Conservation (phyloP, 495 filamentous ascomycete species). For the Rusavskia elegans region DNA sequence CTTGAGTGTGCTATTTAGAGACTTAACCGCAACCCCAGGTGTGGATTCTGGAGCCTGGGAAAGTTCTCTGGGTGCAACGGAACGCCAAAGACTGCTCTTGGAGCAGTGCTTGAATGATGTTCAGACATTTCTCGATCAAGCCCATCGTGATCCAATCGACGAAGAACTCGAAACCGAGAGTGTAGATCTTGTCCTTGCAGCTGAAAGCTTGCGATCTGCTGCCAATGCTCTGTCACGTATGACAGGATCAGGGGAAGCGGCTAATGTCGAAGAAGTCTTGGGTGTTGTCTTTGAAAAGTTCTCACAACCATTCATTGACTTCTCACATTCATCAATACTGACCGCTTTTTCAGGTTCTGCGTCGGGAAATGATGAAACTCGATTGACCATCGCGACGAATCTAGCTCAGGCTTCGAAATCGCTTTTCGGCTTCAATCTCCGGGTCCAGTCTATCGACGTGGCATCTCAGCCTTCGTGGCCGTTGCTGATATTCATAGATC, state of each 20-base stretch:
- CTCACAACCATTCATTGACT: slow-evolving; percentile 12
- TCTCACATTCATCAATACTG: slow-evolving; percentile 6
- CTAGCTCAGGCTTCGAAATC: no score
- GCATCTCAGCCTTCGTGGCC: not conserved
- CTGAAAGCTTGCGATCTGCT: slow-evolving; percentile 72
- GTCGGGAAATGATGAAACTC: slow-evolving; percentile 43
- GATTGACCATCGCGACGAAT: not conserved
- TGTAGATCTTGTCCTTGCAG: slow-evolving; percentile 80
- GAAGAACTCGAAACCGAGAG: slow-evolving; percentile 21
- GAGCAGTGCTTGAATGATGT: slow-evolving; percentile 53
- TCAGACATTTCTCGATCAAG: slow-evolving; percentile 44
- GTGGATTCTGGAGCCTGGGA: slow-evolving; percentile 46
- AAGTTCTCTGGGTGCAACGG: slow-evolving; percentile 78
- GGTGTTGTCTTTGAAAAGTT: slow-evolving; percentile 97
- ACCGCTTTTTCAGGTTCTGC: slow-evolving; percentile 36
- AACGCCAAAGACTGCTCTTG: slow-evolving; percentile 73
- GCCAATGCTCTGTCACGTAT: slow-evolving; percentile 70
- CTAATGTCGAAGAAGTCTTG: slow-evolving; percentile 92
- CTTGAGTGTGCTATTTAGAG: slow-evolving; percentile 50
- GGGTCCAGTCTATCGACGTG: no score
- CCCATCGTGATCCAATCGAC: slow-evolving; percentile 19
- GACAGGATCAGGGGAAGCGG: slow-evolving; percentile 70
- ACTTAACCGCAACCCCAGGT: slow-evolving; percentile 48
- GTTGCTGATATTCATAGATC: not conserved
- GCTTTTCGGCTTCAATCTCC: no score